Evolutionary conservation across 1,139 yeast genomes (phyloP).

Genomic region (Protomyces gravidus): DNA sequence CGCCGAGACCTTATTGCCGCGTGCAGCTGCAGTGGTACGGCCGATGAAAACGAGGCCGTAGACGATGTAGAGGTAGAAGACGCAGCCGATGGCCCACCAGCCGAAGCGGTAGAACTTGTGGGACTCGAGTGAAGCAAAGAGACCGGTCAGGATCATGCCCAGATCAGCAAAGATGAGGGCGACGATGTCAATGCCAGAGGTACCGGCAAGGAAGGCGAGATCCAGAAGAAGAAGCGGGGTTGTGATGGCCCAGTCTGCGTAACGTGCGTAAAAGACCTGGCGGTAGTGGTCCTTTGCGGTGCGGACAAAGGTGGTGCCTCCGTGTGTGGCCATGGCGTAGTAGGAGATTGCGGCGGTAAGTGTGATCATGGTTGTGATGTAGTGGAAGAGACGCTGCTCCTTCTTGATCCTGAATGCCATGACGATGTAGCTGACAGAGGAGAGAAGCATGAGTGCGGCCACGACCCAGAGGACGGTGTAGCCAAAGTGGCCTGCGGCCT

Average conservation of each 20-base stretch:
- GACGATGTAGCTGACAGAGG: conserved; percentile 10
- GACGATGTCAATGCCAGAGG: conserved; percentile 30
- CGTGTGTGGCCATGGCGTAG: conserved; percentile 27
- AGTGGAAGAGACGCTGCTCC: conserved; percentile 23
- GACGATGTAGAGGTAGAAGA: conserved; percentile 20
- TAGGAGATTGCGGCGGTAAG: conserved; percentile 25
- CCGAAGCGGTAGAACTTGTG: conserved; percentile 16
- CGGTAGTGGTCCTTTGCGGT: conserved; percentile 39
- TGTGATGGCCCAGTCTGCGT: conserved; percentile 62
- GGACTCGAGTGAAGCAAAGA: conserved; percentile 17
- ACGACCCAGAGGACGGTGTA: conserved; percentile 10
- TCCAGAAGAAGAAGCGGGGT: conserved; percentile 54
- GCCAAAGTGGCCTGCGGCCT: conserved; percentile 5
- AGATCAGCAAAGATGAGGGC: conserved; percentile 21
- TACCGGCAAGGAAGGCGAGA: conserved; percentile 37
- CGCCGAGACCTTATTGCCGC: conserved; percentile 21
- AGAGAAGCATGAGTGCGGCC: conserved; percentile 18
- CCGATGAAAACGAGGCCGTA: conserved; percentile 11
- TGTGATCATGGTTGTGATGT: conserved; percentile 23
- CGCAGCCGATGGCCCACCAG: conserved; percentile 20
- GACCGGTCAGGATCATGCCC: conserved; percentile 24
- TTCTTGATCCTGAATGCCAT: conserved; percentile 23
- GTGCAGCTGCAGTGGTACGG: conserved; percentile 11
- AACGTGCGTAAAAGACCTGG: conserved; percentile 62
- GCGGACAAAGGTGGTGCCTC: conserved; percentile 18